These are phyloP conservation scores for Sanchytrium tribonematis DNA, from an alignment of 371 early-diverging fungal species.

Conservation along the genomic window DNA sequence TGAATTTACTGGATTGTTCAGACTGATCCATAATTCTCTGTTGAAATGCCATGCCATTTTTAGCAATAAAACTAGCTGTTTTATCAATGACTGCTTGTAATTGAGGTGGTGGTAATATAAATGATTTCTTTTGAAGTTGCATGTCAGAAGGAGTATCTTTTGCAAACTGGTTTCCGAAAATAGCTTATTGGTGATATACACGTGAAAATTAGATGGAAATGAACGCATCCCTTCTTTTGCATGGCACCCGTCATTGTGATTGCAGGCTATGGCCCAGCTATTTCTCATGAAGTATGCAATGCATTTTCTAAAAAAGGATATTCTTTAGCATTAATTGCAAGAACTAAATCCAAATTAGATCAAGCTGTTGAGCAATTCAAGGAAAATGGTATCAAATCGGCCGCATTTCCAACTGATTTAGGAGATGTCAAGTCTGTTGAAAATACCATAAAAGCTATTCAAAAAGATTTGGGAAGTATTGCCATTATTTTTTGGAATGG, in stretches of 20 bases:
- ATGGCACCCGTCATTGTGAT: constrained; percentile 6
- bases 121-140: no score
- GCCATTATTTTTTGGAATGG: constrained; percentile 7
- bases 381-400: constrained; percentile 4
- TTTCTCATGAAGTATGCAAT: constrained; percentile 5
- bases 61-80: not conserved
- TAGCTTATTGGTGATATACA: no score
- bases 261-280: constrained; percentile 10
- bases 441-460: constrained; percentile 1
- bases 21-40: not conserved
- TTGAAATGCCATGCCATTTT: not conserved
- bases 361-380: constrained; percentile 4
- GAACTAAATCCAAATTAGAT: constrained; percentile 8
- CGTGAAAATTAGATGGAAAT: no score
- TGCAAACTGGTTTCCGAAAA: no score
- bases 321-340: constrained; percentile 7
- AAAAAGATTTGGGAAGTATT: constrained; percentile 2
- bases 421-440: constrained; percentile 3
- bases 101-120: not conserved
- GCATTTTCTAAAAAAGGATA: constrained; percentile 6
- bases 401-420: constrained; percentile 8
- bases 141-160: no score
- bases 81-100: not conserved
- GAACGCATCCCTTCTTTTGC: no score
- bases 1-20: not conserved